phyloP scores from a whole-genome alignment of 108 stramenopile species.

The Seminavis robusta region DNA sequence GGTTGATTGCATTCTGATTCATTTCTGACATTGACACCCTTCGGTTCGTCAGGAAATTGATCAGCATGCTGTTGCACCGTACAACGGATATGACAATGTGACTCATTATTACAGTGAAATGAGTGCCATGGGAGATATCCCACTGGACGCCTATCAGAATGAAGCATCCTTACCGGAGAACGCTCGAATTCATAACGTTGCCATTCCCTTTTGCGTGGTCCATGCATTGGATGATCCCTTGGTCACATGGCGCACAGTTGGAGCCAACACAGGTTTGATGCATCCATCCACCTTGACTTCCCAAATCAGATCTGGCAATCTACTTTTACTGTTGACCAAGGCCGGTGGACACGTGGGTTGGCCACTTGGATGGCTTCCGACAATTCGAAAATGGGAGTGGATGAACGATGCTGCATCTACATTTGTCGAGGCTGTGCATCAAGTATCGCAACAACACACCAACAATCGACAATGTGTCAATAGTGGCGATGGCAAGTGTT shows the following conservation, averaged over 20 bases:
- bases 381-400: slow-evolving; percentile 61
- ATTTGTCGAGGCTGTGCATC: slow-evolving; percentile 53
- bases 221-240: slow-evolving; percentile 83
- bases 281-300: slow-evolving; percentile 49
- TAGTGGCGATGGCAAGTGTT: too few relatives aligned
- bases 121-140: slow-evolving; percentile 74
- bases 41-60: slow-evolving; percentile 47
- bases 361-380: slow-evolving; percentile 58
- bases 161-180: neutral
- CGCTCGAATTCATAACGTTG: slow-evolving; percentile 57
- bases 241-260: slow-evolving; percentile 64
- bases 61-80: slow-evolving; percentile 64
- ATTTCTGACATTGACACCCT: neutral
- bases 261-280: slow-evolving; percentile 42
- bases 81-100: slow-evolving; percentile 69
- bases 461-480: too few relatives aligned
- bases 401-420: slow-evolving; percentile 62
- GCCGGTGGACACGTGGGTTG: slow-evolving; percentile 84
- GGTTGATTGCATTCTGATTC: neutral
- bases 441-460: too few relatives aligned
- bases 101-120: slow-evolving; percentile 79
- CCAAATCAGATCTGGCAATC: slow-evolving; percentile 61
- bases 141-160: slow-evolving; percentile 19
- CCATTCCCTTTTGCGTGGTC: slow-evolving; percentile 63
- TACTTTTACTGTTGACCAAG: slow-evolving; percentile 71